Evolutionary conservation across 345 rosid species (phyloP).

Genomic region (Salix arbutifolia): DNA sequence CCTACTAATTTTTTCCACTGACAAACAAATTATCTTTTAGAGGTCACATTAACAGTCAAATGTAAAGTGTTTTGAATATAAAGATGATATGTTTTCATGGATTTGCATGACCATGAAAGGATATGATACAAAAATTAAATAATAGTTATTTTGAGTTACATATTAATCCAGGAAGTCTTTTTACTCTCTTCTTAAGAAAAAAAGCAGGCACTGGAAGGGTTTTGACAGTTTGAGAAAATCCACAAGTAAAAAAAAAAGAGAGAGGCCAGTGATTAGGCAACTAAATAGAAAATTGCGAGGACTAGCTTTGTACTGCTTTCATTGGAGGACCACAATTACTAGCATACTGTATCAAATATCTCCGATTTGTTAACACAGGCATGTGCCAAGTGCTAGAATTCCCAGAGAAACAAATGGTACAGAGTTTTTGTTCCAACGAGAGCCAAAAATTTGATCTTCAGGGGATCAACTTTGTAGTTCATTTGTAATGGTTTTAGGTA

Average conservation of each 20-base stretch:
- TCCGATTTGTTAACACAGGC: not conserved
- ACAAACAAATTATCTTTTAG: not conserved
- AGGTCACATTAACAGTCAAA: not conserved
- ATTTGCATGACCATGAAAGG: not conserved
- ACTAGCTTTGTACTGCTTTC: not conserved
- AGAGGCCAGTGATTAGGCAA: not conserved
- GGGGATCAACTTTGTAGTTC: slow-evolving; percentile 6
- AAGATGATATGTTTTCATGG: not conserved
- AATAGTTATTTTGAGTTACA: not conserved
- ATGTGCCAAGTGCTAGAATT: not conserved
- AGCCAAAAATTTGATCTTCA: not conserved
- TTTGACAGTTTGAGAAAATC: not conserved
- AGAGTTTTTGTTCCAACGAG: not conserved
- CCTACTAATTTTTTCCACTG: not conserved
- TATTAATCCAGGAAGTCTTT: not conserved
- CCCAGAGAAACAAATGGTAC: not conserved
- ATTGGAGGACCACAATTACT: not conserved
- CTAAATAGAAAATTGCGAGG: not conserved
- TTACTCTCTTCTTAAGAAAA: not conserved
- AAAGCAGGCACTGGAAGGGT: not conserved
- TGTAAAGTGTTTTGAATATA: not conserved
- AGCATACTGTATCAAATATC: not conserved
- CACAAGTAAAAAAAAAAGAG: not conserved
- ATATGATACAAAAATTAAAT: not conserved
- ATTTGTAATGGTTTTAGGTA: not conserved